These are phyloP conservation scores for Leptomonas seymouri DNA, from an alignment of 208 protist genomes.

Conservation along the genomic window DNA sequence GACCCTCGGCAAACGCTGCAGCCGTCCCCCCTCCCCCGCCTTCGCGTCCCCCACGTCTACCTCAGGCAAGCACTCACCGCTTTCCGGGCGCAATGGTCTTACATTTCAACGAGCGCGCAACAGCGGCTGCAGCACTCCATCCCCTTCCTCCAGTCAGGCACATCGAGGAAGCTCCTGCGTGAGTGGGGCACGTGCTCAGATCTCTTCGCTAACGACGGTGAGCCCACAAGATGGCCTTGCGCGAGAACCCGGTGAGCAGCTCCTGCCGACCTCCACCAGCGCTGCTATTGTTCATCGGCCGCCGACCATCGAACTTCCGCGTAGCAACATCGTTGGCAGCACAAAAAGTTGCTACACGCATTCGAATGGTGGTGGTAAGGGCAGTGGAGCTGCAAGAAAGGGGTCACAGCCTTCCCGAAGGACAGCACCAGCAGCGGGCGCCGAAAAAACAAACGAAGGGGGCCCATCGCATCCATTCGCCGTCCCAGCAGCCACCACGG, in stretches of 20 bases:
- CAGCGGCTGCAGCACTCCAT: neutral
- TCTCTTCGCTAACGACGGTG: neutral
- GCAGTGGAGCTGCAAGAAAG: too few relatives aligned
- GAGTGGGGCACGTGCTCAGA: neutral
- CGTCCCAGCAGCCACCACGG: too few relatives aligned
- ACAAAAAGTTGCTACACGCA: too few relatives aligned
- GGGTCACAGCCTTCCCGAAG: neutral
- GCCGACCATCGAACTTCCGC: neutral
- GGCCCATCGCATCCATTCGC: too few relatives aligned
- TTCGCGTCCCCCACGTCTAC: slow-evolving; percentile 4
- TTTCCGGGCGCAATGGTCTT: neutral
- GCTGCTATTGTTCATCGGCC: neutral
- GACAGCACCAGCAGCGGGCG: neutral
- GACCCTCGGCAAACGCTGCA: neutral
- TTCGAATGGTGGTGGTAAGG: too few relatives aligned
- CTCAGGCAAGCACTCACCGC: neutral
- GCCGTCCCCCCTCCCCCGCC: neutral
- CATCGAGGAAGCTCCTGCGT: neutral
- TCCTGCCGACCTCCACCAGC: neutral
- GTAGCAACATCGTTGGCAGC: neutral
- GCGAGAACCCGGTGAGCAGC: neutral
- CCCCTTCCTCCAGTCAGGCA: neutral
- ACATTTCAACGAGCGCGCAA: neutral
- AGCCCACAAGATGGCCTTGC: neutral
- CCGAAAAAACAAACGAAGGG: neutral